Percentiles rank a stretch among this genome's conserved stretches.
Conservation (phyloP, 257 asterid species). For the Solanum tarapatanum region DNA sequence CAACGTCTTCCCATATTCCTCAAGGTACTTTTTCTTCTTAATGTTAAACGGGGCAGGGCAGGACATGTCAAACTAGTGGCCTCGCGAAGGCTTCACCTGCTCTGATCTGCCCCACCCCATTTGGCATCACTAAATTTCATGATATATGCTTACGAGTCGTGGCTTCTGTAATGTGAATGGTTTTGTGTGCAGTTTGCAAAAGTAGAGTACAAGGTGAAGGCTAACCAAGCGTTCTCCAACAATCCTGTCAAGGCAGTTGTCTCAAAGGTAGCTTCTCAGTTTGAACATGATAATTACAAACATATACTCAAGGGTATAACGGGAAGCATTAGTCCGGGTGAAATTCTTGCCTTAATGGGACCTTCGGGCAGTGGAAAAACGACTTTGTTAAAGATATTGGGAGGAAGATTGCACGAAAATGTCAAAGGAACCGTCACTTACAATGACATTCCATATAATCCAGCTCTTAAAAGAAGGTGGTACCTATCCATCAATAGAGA, state of each 20-base stretch:
- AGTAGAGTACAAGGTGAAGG: conserved; percentile 74
- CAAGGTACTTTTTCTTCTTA: conserved; percentile 29
- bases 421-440: conserved; percentile 65
- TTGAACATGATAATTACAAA: conserved; percentile 50
- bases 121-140: background rate
- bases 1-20: conserved; percentile 75
- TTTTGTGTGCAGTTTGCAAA: conserved; percentile 60
- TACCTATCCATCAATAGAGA: background rate
- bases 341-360: conserved; percentile 89
- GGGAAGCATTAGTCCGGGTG: conserved; percentile 84
- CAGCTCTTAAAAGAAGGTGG: conserved; percentile 79
- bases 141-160: background rate
- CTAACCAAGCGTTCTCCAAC: conserved; percentile 22
- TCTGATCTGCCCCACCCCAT: background rate
- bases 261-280: conserved; percentile 41
- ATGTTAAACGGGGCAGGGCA: background rate
- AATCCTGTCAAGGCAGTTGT: conserved; percentile 56
- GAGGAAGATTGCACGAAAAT: conserved; percentile 65
- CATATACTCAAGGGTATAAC: conserved; percentile 76
- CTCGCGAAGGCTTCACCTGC: background rate
- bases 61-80: background rate
- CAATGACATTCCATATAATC: conserved; percentile 53
- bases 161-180: background rate
- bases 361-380: conserved; percentile 99
- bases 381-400: conserved; percentile 59